Base-by-base conservation (phyloP, 2,329 filamentous ascomycete species). In the Grosmannia serpens region DNA sequence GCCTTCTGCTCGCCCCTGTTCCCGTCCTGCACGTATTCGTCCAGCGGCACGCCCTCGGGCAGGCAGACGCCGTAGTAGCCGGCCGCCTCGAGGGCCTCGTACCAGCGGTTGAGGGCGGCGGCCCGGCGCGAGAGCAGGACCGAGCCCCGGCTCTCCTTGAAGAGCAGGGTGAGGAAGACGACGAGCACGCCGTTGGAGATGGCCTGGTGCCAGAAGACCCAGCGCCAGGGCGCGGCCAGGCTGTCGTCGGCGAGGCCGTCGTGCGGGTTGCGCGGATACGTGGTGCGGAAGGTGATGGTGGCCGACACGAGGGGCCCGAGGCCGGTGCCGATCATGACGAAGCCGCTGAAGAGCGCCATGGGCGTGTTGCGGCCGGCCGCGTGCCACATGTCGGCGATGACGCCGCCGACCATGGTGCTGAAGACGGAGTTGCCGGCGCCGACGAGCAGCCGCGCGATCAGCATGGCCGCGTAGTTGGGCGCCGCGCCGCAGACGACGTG, bases 321-420 rank as follows among this genome's bases (percentile, higher is more conserved):
- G 0, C 90, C 90, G 0, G 90, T 95, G 0, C 90, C 92, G 11
- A 87, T 78, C 0, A 96, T 74, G 0, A 90, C 91, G 4, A 78
- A 77, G 0, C 87, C 89, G n/a, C 87, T 87, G 70, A 95, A 96
- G 0, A 95, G 69, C 0, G 89, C 86, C 92, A 96, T 96, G 0
- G 91, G 88, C 0, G 87, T 90, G 65, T 96, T 96, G 38, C 92
- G 79, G 51, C 88, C 85, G 60, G 88, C 75, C 11, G 88, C 83
- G 53, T 86, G 82, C 73, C 91, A 96, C 60, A 96, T 81, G 67
- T 96, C 91, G 55, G 87, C 87, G 47, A 96, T 86, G 4, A 96
- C 88, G 4, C 91, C 91, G n/a, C 91, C 91, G 0, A 95, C 87
- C 79, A 96, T 91, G 26, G 89, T 94, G 51, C 87, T 90, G 68